Conservation (phyloP, 768 basidiomycete genomes). For the Imleria badia region DNA sequence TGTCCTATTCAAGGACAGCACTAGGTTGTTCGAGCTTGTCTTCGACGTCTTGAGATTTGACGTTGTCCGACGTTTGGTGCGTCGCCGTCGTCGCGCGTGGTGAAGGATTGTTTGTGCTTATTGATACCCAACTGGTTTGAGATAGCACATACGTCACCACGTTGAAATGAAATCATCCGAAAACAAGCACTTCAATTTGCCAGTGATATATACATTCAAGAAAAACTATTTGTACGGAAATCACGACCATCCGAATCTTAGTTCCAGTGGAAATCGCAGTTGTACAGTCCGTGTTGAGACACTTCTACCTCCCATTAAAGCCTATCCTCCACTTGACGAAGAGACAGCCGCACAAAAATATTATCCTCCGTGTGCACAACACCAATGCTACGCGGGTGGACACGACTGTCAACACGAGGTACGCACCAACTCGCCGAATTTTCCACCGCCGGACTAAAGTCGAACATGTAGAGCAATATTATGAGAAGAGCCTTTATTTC, state of each 20-base stretch:
- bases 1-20: not conserved
- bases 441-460: conserved; percentile 4
- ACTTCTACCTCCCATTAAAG: not conserved
- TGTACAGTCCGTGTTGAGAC: no score
- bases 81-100: conserved; percentile 13
- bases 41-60: not conserved
- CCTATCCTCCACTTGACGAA: not conserved
- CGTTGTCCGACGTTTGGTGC: not conserved
- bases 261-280: not conserved
- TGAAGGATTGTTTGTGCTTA: conserved; percentile 11
- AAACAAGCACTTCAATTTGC: no score
- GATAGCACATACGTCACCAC: not conserved
- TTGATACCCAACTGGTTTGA: conserved; percentile 5
- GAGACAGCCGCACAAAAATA: conserved; percentile 5
- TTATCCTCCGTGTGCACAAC: conserved; percentile 21
- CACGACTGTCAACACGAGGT: no score
- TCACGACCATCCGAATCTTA: not conserved
- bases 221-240: not conserved
- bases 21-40: not conserved
- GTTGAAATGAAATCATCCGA: not conserved
- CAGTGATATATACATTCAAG: not conserved
- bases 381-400: conserved; percentile 13
- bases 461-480: conserved; percentile 17
- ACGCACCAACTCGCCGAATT: not conserved
- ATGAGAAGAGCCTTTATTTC: conserved; percentile 19